Conservation (phyloP, 768 basidiomycete genomes). For the Kwoniella bestiolae region DNA sequence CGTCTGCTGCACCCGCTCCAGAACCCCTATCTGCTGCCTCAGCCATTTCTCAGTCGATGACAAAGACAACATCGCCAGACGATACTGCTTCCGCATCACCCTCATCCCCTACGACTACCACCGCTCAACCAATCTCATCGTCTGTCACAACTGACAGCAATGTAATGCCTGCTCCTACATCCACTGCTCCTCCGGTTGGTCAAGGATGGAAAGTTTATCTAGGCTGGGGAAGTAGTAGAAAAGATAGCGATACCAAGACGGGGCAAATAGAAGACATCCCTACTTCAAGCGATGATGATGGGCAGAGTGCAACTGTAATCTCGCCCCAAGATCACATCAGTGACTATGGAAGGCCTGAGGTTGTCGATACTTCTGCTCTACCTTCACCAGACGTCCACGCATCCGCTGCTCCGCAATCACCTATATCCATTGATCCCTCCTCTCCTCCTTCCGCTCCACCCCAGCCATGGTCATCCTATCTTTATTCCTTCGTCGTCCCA, state of each 20-base stretch:
- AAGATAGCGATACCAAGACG: not conserved
- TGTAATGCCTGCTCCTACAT: too few relatives aligned
- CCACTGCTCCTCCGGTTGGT: not conserved
- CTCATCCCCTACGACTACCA: not conserved
- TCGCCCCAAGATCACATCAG: too few relatives aligned
- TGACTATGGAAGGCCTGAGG: too few relatives aligned
- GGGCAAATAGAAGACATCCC: not conserved
- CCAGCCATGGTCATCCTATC: constrained; percentile 24
- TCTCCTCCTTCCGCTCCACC: not conserved
- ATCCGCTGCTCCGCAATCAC: not conserved
- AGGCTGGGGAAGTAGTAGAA: constrained; percentile 1
- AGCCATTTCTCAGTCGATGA: too few relatives aligned
- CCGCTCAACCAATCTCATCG: not conserved
- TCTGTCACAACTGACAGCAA: not conserved
- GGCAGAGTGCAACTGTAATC: not conserved
- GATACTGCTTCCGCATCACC: too few relatives aligned
- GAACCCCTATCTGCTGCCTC: not conserved
- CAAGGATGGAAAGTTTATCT: constrained; percentile 19
- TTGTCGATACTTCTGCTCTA: too few relatives aligned
- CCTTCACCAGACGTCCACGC: not conserved
- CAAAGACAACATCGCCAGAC: too few relatives aligned
- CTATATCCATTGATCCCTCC: not conserved
- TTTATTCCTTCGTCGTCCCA: constrained; percentile 41
- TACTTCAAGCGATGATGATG: not conserved
- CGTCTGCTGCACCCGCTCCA: not conserved